Evolutionary conservation across 2,329 filamentous ascomycete genomes (phyloP), one percentile per base, ranked within the genome.

Genomic region (Colletotrichum sansevieriae): DNA sequence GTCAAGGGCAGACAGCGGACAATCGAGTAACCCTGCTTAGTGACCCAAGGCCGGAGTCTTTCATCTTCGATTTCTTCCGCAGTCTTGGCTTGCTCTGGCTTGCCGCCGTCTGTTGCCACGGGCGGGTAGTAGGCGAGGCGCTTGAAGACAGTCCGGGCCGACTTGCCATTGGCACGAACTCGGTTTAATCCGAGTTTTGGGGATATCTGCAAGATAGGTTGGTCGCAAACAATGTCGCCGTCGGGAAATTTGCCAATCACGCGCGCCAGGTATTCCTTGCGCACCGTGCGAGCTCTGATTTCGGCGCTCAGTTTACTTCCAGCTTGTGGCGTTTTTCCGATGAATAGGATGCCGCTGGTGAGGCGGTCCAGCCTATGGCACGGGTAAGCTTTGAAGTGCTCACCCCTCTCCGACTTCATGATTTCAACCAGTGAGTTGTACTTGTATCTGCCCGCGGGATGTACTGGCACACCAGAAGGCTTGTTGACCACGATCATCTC

Each of bases 401-500:
- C 78, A 0, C 86, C 84, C 43, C 89, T 83, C 76, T 97, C 92
- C 2, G 92, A 88, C 73, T 92, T 91, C 88, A 99, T 91, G 73
- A 99, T 97, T 83, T 98, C 95, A 44, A 97, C 87, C 52, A 99
- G 88, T 1, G 93, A 95, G 81, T 99, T 99, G 84, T 92, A 97
- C 78, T 95, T 94, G 83, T 99, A 99, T 56, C 96, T 90, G 6
- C 96, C 96, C 1, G 96, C 95, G 6, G 96, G 93, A 78, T 99
- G 96, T 0, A 99, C 96, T 0, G 96, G 96, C 46, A 99, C 91
- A 7, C 96, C 96, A 0, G 95, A 92, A 0, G 96, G 96, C 80
- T 99, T 99, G 82, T 98, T 94, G 78, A 99, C 97, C 70, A 98
- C 95, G 68, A 99, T 92, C 84, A 99, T 91, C 73, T 95, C 92